Conservation (phyloP, 345 rosid species). For the Hibiscus trionum region DNA sequence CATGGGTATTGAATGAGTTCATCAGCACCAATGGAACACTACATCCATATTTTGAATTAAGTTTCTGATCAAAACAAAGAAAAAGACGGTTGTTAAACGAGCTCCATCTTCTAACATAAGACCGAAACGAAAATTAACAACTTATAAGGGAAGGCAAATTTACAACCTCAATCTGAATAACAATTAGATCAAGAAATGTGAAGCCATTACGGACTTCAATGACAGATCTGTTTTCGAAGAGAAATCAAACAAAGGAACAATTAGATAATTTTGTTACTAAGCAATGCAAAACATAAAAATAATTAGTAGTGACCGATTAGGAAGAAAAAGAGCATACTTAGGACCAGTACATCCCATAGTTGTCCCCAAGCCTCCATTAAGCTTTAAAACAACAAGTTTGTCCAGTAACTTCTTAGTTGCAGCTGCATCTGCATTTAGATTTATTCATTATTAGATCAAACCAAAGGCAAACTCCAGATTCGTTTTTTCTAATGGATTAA, state of each 20-base stretch:
- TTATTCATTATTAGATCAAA: background rate
- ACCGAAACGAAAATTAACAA: background rate
- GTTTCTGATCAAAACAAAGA: slow-evolving; percentile 36
- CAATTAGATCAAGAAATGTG: slow-evolving; percentile 94
- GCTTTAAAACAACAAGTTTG: slow-evolving; percentile 91
- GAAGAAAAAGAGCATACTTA: slow-evolving; percentile 42
- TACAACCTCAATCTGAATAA: slow-evolving; percentile 74
- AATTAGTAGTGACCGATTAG: background rate
- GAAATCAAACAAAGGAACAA: background rate
- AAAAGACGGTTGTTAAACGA: background rate
- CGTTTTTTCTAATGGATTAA: background rate
- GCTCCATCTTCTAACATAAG: slow-evolving; percentile 1
- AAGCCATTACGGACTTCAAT: slow-evolving; percentile 92
- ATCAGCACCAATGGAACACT: slow-evolving; percentile 86
- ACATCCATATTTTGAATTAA: slow-evolving; percentile 76
- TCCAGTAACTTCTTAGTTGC: slow-evolving; percentile 77
- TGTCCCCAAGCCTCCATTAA: slow-evolving; percentile 96
- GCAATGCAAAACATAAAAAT: background rate
- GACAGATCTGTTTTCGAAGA: slow-evolving; percentile 55
- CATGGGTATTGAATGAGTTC: slow-evolving; percentile 98
- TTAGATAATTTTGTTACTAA: background rate
- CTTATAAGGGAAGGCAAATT: background rate
- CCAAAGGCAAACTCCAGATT: background rate
- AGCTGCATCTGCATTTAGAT: slow-evolving; percentile 40
- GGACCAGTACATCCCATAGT: slow-evolving; percentile 99